These are phyloP conservation scores for Avena atlantica DNA, from an alignment of 176 grass and related monocot species.

Conservation along the genomic window DNA sequence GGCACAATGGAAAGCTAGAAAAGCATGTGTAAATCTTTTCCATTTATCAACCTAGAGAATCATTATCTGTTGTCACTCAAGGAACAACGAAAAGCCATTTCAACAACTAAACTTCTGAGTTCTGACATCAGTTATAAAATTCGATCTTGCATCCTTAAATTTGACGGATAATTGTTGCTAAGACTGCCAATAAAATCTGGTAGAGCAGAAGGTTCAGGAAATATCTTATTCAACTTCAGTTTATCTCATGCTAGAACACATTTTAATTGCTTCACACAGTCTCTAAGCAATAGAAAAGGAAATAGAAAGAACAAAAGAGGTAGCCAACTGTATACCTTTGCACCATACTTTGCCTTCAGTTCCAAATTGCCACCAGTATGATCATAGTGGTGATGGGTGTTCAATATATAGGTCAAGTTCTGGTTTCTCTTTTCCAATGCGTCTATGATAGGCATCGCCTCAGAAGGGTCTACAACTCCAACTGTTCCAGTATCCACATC, in stretches of 20 bases:
- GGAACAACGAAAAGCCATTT: background rate
- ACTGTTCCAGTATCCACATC: constrained; percentile 95
- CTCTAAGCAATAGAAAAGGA: background rate
- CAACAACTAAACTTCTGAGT: constrained; percentile 22
- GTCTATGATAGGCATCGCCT: constrained; percentile 89
- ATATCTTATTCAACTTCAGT: constrained; percentile 6
- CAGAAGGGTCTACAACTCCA: constrained; percentile 97
- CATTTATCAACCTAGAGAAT: constrained; percentile 21
- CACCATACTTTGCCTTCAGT: constrained; percentile 95
- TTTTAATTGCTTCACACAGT: constrained; percentile 12
- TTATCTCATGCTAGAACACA: constrained; percentile 20
- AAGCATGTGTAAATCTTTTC: background rate
- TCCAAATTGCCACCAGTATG: constrained; percentile 99
- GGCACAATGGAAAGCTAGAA: constrained; percentile 25
- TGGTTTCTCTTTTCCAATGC: constrained; percentile 89
- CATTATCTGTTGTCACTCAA: background rate
- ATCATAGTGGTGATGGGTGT: constrained; percentile 98
- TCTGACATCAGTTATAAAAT: background rate
- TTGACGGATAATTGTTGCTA: constrained; percentile 21
- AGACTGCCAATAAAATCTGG: background rate
- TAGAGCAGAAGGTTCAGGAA: background rate
- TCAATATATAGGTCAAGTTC: constrained; percentile 98
- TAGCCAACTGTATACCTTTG: constrained; percentile 66
- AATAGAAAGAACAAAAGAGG: constrained; percentile 8
- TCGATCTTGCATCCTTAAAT: background rate